Evolutionary conservation across 2,329 filamentous ascomycete genomes (phyloP).

Genomic region (Grosmannia serpens): DNA sequence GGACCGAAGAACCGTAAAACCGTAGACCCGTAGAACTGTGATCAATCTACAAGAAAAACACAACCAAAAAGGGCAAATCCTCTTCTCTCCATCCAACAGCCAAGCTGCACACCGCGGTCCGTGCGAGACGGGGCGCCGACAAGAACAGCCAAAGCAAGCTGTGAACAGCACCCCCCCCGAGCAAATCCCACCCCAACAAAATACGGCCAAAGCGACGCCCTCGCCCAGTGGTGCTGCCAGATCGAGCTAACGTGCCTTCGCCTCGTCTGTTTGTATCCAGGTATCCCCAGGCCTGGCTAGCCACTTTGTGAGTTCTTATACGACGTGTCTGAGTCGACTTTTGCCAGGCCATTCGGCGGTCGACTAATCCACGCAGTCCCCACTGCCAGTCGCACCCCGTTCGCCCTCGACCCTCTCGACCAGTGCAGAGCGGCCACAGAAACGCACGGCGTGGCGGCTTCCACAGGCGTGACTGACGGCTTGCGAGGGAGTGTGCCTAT

Average conservation of each 20-base stretch:
- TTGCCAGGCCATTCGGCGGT: background rate
- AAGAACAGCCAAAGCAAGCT: background rate
- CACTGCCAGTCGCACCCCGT: background rate
- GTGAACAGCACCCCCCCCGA: background rate
- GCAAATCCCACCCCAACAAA: too few species aligned
- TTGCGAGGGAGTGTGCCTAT: conserved; percentile 1
- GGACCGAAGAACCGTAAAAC: background rate
- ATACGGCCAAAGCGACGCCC: background rate
- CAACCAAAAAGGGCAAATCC: too few species aligned
- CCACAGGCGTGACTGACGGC: background rate
- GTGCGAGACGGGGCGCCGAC: background rate
- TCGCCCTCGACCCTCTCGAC: background rate
- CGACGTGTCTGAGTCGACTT: background rate
- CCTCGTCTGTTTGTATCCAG: background rate
- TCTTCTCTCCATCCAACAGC: background rate
- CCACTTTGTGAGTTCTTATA: background rate
- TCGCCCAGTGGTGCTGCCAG: background rate
- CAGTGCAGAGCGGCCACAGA: background rate
- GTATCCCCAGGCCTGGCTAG: background rate
- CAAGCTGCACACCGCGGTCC: background rate
- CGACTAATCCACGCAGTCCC: background rate
- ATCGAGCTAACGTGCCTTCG: background rate
- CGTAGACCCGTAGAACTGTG: background rate
- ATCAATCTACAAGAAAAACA: too few species aligned
- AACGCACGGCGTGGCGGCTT: background rate